Base-by-base conservation (phyloP, 129 eudicot genomes). In the Logfia minima region DNA sequence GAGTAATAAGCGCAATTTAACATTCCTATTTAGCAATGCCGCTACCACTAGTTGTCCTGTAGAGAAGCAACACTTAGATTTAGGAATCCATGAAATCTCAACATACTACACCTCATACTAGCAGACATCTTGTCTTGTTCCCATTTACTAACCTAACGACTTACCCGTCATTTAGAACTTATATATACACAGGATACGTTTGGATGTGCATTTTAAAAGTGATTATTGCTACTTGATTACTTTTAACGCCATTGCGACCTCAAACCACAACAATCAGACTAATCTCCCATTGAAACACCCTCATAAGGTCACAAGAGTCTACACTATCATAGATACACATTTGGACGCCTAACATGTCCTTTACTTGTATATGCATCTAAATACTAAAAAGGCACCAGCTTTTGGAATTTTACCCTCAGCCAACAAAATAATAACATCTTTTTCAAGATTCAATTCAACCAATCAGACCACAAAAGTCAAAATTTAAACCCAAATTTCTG, bases 31-130 rank as follows among this genome's bases (percentile, higher is more conserved):
- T 41, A 94, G 89, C 84, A 94, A 77, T 48, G 98, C 87, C 53
- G 98, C 98, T 21, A 91, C 98, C 60, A 91, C 81, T 59, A 94
- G 21, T 81, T 94, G 98, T 67, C 98, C 98, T 94, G 88, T 72
- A 75, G 18, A 77, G 41, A 68, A 67, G 34, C 7, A 76, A 63
- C 45, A 45, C 26, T 21, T 37, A 41, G 51, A 80, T 76, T 51
- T 41, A 55, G 17, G 24, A 0, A 48, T 48, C 55, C 29, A 26
- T 35, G 6, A 34, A 34, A 35, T 35, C 41, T 35, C 29, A 26
- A 26, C 6, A 45, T 48, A 48, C 18, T 13, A 3, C 55, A 4
- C 1, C 55, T 48, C 55, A 48, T 48, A 48, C 1, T 48, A 14
- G 55, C 3, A 48, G 55, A 48, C n/a, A 48, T 0, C 6, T 48